A percentile compares a stretch with the other conserved stretches of the same genome.
Conservation (phyloP, 2,329 filamentous ascomycete genomes). For the Pseudogymnoascus sp. region DNA sequence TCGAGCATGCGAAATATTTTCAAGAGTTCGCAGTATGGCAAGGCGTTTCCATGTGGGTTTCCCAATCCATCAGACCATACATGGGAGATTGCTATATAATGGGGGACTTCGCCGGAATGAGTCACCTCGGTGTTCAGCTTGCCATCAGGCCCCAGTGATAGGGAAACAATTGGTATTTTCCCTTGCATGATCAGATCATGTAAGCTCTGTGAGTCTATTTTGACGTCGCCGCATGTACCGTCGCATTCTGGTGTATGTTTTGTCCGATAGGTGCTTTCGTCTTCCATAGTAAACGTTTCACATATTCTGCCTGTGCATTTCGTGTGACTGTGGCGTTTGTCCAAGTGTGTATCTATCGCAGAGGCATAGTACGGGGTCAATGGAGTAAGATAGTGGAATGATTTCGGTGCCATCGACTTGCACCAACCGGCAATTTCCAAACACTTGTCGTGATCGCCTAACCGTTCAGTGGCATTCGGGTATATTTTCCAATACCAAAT, state of each 20-base stretch:
- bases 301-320: neutral
- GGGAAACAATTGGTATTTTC: neutral
- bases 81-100: slow-evolving; percentile 20
- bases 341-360: neutral
- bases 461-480: neutral
- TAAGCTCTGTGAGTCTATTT: neutral
- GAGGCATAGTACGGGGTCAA: neutral
- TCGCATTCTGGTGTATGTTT: slow-evolving; percentile 3
- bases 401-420: neutral
- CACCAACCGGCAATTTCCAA: neutral
- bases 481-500: neutral
- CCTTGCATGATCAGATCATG: neutral
- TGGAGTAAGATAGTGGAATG: neutral
- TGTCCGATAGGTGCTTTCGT: slow-evolving; percentile 1
- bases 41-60: slow-evolving; percentile 14
- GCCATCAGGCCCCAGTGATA: neutral
- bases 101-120: neutral
- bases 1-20: slow-evolving; percentile 1
- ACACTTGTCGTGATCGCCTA: neutral
- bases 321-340: neutral
- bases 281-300: neutral
- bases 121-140: neutral
- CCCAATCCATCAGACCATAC: slow-evolving; percentile 21
- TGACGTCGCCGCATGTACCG: neutral
- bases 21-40: slow-evolving; percentile 16